Conservation (phyloP, 2,329 filamentous ascomycete genomes). For the Emmonsiellopsis sp. region DNA sequence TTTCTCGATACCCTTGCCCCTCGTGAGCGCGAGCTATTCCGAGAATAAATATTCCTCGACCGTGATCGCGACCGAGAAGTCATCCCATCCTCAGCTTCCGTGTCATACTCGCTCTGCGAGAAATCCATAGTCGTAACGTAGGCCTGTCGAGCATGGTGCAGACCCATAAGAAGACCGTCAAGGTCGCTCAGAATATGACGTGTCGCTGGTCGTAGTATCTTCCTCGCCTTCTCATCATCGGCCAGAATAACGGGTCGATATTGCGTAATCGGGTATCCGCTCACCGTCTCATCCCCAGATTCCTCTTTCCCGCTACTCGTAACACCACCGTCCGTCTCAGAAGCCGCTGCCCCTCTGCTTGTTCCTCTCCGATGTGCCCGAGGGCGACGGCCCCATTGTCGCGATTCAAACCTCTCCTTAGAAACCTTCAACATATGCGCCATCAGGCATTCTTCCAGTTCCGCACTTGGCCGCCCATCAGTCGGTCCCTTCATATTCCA, state of each 20-base stretch:
- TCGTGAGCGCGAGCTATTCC: slow-evolving; percentile 14
- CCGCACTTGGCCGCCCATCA: slow-evolving; percentile 44
- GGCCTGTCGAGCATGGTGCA: slow-evolving; percentile 58
- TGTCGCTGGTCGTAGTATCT: slow-evolving; percentile 57
- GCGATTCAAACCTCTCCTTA: slow-evolving; percentile 51
- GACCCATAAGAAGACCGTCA: slow-evolving; percentile 57
- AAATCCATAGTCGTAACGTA: slow-evolving; percentile 25
- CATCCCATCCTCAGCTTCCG: slow-evolving; percentile 22
- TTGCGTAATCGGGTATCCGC: slow-evolving; percentile 5
- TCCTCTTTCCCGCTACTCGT: slow-evolving; percentile 13
- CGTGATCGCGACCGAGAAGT: slow-evolving; percentile 11
- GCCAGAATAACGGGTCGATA: slow-evolving; percentile 48
- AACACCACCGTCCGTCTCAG: slow-evolving; percentile 3
- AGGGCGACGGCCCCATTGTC: slow-evolving; percentile 23
- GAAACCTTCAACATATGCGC: slow-evolving; percentile 58
- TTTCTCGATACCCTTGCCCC: slow-evolving; percentile 14
- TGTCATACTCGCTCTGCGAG: slow-evolving; percentile 21
- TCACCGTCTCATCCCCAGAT: slow-evolving; percentile 14
- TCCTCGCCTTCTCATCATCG: slow-evolving; percentile 60
- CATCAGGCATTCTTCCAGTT: slow-evolving; percentile 60
- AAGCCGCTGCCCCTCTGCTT: slow-evolving; percentile 12
- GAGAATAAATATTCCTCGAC: slow-evolving; percentile 4
- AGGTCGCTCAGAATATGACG: slow-evolving; percentile 61
- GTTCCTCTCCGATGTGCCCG: not conserved
- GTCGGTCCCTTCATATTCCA: slow-evolving; percentile 43